phyloP scores from a whole-genome alignment of 192 early-diverging fungal species.

The Mortierella antarctica region DNA sequence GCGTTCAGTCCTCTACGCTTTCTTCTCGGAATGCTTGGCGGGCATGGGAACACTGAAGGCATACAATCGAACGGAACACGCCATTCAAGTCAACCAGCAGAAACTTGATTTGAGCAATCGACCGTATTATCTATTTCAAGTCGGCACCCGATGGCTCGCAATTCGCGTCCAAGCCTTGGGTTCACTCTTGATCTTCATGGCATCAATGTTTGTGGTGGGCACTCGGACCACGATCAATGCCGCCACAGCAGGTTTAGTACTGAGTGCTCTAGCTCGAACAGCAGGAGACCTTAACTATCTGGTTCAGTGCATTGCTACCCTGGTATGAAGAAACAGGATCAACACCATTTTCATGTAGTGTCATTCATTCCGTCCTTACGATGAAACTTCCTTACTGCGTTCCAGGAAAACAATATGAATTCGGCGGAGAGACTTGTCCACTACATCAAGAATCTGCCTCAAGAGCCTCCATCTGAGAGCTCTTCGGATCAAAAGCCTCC shows the following conservation, averaged over 20 bases:
- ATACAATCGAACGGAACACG: conserved; percentile 44
- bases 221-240: conserved; percentile 65
- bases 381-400: no score
- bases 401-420: conserved; percentile 26
- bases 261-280: conserved; percentile 79
- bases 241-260: conserved; percentile 74
- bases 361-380: no score
- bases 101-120: conserved; percentile 79
- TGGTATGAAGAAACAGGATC: conserved; percentile 12
- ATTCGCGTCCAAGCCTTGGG: conserved; percentile 74
- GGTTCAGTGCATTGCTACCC: conserved; percentile 64
- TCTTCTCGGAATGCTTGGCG: conserved; percentile 75
- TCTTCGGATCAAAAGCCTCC: conserved; percentile 15
- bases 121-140: conserved; percentile 77
- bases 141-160: conserved; percentile 72
- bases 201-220: conserved; percentile 74
- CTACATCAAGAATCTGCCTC: conserved; percentile 21
- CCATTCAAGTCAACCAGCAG: conserved; percentile 60
- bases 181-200: conserved; percentile 79
- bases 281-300: conserved; percentile 76
- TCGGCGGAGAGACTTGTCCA: conserved; percentile 17
- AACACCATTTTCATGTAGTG: no score
- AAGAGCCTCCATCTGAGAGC: conserved; percentile 30
- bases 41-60: conserved; percentile 86
- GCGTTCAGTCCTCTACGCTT: conserved; percentile 79